phyloP scores from a whole-genome alignment of 2,329 filamentous ascomycete genomes.

The Exophiala alcalophila region DNA sequence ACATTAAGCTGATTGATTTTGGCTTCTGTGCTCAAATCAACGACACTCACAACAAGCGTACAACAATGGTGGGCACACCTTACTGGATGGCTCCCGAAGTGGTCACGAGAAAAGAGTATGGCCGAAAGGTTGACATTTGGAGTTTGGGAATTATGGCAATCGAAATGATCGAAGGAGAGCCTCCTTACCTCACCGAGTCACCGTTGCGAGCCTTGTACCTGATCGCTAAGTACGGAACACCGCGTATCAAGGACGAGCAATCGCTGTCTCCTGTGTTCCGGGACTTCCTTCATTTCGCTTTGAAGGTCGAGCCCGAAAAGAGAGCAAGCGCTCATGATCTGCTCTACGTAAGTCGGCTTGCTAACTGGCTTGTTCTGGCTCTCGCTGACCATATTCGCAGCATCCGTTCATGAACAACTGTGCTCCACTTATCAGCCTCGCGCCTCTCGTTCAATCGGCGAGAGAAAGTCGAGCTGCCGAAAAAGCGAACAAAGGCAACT shows the following conservation, averaged over 20 bases:
- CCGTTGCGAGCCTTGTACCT: slow-evolving; percentile 89
- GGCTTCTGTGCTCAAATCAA: slow-evolving; percentile 99
- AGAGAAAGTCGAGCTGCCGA: slow-evolving; percentile 82
- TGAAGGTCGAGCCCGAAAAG: slow-evolving; percentile 97
- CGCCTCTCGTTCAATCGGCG: slow-evolving; percentile 82
- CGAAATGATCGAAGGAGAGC: slow-evolving; percentile 99
- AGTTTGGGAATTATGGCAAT: slow-evolving; percentile 98
- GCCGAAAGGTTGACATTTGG: slow-evolving; percentile 98
- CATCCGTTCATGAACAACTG: slow-evolving; percentile 78
- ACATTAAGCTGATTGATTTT: slow-evolving; percentile 98
- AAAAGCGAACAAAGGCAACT: slow-evolving; percentile 64
- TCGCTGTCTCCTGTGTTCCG: slow-evolving; percentile 95
- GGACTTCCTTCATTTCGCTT: slow-evolving; percentile 86
- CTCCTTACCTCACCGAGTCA: slow-evolving; percentile 92
- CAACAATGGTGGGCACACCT: slow-evolving; percentile 97
- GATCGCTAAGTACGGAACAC: slow-evolving; percentile 95
- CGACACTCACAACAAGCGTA: slow-evolving; percentile 93
- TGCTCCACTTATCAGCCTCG: slow-evolving; percentile 70
- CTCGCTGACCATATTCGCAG: slow-evolving; percentile 43
- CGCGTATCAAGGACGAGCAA: slow-evolving; percentile 92
- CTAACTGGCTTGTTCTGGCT: not conserved
- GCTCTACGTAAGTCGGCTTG: slow-evolving; percentile 66
- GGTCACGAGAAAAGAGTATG: slow-evolving; percentile 95
- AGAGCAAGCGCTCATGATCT: slow-evolving; percentile 91
- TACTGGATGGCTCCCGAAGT: slow-evolving; percentile 99